phyloP scores from a whole-genome alignment of 2,329 filamentous ascomycete species.

The Leptographium procerum region DNA sequence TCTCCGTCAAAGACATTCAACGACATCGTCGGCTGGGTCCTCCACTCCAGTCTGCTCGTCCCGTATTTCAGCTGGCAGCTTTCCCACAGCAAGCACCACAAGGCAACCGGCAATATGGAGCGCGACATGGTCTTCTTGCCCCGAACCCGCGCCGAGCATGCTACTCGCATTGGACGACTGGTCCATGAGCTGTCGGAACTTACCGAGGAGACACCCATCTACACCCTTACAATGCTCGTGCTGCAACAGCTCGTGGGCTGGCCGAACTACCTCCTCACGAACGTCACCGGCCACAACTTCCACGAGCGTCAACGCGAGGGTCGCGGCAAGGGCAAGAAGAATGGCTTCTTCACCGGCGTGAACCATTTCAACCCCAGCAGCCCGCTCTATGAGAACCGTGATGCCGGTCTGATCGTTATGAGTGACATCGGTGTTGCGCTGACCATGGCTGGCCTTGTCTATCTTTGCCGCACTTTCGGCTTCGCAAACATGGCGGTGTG shows the following conservation, averaged over 20 bases:
- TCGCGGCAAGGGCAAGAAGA: conserved; percentile 83
- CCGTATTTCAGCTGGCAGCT: conserved; percentile 99
- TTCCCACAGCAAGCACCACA: conserved; percentile 98
- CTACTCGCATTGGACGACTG: conserved; percentile 60
- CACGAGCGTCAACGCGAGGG: conserved; percentile 87
- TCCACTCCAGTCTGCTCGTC: conserved; percentile 74
- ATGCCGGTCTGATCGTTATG: conserved; percentile 74
- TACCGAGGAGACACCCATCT: conserved; percentile 86
- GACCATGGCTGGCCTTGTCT: conserved; percentile 48
- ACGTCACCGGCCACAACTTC: conserved; percentile 93
- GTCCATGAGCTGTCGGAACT: conserved; percentile 79
- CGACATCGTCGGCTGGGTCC: conserved; percentile 82
- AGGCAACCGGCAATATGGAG: conserved; percentile 93
- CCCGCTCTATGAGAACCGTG: conserved; percentile 84
- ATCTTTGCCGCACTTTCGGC: conserved; percentile 66
- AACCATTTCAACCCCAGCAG: conserved; percentile 90
- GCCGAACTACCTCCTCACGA: conserved; percentile 82
- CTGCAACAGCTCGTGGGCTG: conserved; percentile 85
- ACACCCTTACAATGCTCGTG: conserved; percentile 62
- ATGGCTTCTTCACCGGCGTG: conserved; percentile 68
- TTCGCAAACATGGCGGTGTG: conserved; percentile 81
- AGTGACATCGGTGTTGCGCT: conserved; percentile 74
- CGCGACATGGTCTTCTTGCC: conserved; percentile 99
- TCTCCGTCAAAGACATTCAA: conserved; percentile 85
- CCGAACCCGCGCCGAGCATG: conserved; percentile 74